A percentile compares a stretch with the other conserved stretches of the same genome.
Evolutionary conservation across 352 stramenopile genomes (phyloP).

Genomic region (Phytophthora chlamydospora): DNA sequence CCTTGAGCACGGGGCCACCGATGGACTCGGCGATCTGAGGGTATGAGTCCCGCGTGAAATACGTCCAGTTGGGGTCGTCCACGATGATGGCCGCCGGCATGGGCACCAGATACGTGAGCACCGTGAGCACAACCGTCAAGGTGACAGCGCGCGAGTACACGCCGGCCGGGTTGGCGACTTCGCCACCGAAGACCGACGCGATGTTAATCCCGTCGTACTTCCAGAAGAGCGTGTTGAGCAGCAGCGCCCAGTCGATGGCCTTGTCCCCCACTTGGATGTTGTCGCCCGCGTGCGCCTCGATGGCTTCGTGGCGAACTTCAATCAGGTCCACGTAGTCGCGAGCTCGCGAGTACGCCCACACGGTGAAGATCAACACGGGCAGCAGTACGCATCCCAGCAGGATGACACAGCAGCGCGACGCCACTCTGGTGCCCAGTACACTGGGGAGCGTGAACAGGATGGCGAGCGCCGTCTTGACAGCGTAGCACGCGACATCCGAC

Average conservation of each 20-base stretch:
- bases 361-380: constrained; percentile 83
- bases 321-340: constrained; percentile 88
- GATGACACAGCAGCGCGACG: constrained; percentile 30
- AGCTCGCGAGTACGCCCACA: constrained; percentile 40
- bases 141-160: constrained; percentile 54
- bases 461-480: constrained; percentile 37
- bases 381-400: constrained; percentile 47
- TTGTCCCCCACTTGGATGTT: constrained; percentile 62
- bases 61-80: constrained; percentile 51
- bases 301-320: constrained; percentile 72
- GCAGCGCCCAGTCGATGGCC: constrained; percentile 69
- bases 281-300: constrained; percentile 19
- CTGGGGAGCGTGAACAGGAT: constrained; percentile 37
- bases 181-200: constrained; percentile 78
- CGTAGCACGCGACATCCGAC: constrained; percentile 28
- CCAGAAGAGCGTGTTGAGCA: constrained; percentile 94
- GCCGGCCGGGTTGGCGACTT: constrained; percentile 73
- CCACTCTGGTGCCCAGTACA: constrained; percentile 36
- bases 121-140: constrained; percentile 21
- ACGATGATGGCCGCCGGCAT: constrained; percentile 80
- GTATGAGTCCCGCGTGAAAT: constrained; percentile 90
- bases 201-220: constrained; percentile 92
- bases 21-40: constrained; percentile 78
- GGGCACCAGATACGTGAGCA: constrained; percentile 41
- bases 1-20: constrained; percentile 81